phyloP scores from a whole-genome alignment of 139 green algal genomes.

The Gonium pectorale region DNA sequence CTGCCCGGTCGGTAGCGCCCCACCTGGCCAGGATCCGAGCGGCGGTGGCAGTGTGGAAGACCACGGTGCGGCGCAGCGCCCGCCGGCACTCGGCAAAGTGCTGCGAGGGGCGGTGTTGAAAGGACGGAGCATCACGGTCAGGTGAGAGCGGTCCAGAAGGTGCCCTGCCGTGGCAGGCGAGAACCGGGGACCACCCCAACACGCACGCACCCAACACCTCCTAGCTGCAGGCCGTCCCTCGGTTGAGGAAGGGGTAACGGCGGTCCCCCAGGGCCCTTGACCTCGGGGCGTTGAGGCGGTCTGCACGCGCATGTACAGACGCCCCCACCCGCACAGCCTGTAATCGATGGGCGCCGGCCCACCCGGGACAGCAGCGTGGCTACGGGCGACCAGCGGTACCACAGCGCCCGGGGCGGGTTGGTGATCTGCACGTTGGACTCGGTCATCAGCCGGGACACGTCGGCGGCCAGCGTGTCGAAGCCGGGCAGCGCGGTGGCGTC shows the following conservation, averaged over 20 bases:
- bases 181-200: no score
- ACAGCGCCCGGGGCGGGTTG: neutral
- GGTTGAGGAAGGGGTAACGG: no score
- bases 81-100: neutral
- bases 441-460: constrained; percentile 16
- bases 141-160: no score
- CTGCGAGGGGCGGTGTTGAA: neutral
- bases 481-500: constrained; percentile 1
- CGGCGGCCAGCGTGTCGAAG: constrained; percentile 7
- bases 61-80: neutral
- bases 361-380: constrained; percentile 29
- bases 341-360: no score
- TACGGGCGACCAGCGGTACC: constrained; percentile 2
- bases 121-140: neutral
- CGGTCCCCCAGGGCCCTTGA: no score
- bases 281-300: no score
- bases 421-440: constrained; percentile 14
- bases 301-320: no score
- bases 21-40: constrained; percentile 5
- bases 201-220: no score
- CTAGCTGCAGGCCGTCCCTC: no score
- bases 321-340: no score
- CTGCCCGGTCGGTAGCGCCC: no score
- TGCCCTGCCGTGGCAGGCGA: no score
- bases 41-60: constrained; percentile 11